These are phyloP conservation scores for Primulina huaijiensis DNA, from an alignment of 257 asterid species.

Conservation along the genomic window DNA sequence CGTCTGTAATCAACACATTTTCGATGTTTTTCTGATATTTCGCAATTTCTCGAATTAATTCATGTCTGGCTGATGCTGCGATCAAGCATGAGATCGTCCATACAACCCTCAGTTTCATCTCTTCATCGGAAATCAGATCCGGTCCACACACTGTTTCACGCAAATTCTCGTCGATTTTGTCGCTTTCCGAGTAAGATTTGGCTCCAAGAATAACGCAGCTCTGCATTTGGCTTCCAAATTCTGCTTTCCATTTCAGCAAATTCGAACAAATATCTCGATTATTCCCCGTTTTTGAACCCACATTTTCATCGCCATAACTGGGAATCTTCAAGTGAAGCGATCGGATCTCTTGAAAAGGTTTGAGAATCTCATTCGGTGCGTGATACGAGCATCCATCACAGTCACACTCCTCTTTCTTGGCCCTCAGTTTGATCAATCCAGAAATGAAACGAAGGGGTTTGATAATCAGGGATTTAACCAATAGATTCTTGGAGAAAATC, in stretches of 20 bases:
- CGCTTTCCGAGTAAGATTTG: slow-evolving; percentile 34
- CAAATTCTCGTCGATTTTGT: background rate
- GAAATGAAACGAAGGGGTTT: slow-evolving; percentile 42
- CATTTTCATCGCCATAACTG: slow-evolving; percentile 23
- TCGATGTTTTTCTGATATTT: slow-evolving; percentile 27
- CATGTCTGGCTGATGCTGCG: slow-evolving; percentile 65
- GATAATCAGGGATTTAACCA: slow-evolving; percentile 23
- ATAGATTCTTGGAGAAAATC: slow-evolving; percentile 28
- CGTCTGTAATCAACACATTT: slow-evolving; percentile 47
- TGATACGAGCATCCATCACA: slow-evolving; percentile 32
- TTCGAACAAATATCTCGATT: slow-evolving; percentile 15
- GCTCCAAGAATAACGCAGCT: slow-evolving; percentile 64
- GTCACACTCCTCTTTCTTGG: slow-evolving; percentile 32
- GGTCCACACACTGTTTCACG: background rate
- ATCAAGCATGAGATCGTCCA: slow-evolving; percentile 70
- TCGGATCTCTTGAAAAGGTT: slow-evolving; percentile 43
- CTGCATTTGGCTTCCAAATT: slow-evolving; percentile 60
- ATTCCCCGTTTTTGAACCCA: slow-evolving; percentile 9
- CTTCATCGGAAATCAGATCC: slow-evolving; percentile 40
- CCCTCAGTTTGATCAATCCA: slow-evolving; percentile 33
- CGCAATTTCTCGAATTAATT: slow-evolving; percentile 38
- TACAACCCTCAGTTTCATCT: slow-evolving; percentile 53
- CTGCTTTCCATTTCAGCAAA: slow-evolving; percentile 67
- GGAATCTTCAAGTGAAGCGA: slow-evolving; percentile 46
- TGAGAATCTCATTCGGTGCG: slow-evolving; percentile 37